Base-by-base conservation (phyloP, 768 basidiomycete species). In the Tylopilus rubrobrunneus region DNA sequence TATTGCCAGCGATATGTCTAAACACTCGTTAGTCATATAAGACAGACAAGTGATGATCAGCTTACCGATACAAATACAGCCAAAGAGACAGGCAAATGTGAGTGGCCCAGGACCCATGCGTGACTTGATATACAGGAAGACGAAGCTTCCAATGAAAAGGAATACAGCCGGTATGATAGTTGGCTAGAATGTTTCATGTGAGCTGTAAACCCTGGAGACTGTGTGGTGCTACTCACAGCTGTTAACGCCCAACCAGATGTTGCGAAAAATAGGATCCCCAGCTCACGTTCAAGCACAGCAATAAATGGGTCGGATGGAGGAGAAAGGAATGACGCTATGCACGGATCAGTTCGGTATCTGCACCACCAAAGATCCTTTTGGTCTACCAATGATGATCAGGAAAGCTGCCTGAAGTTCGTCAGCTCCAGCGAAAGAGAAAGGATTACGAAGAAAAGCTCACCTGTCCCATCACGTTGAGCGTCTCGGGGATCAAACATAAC, bases 281-380 rank as follows among this genome's bases (percentile, higher is more conserved):
- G 42, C 61, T 89, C 86, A 2, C 85, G 81, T 62, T 89, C 86
- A 14, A 87, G 62, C 4, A 85, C 84, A 5, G 77, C 73, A n/a
- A 86, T 70, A 60, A 89, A 87, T 1, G 86, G 84, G 50, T 86
- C 86, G 21, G 63, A 72, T 1, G 88, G 86, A 1, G 88, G 84
- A 4, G 84, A 85, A 4, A 90, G 58, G 57, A 89, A 80, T 0
- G 82, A 71, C 4, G 80, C 87, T 87, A 49, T 14, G 51, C 1
- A 17, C 47, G 2, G 19, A 48, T 47, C 10, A 43, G 60, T 42
- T 56, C 50, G 39, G 33, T 23, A 28, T 17, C 49, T 52, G 25
- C 3, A 4, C 21, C 1, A 6, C 14, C 10, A 39, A 15, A 15
- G 1, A 34, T 45, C 28, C 2, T 17, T 15, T n/a, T 17, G 11